phyloP scores from a whole-genome alignment of 257 asterid genomes.

The Parsonsia alboflavescens region DNA sequence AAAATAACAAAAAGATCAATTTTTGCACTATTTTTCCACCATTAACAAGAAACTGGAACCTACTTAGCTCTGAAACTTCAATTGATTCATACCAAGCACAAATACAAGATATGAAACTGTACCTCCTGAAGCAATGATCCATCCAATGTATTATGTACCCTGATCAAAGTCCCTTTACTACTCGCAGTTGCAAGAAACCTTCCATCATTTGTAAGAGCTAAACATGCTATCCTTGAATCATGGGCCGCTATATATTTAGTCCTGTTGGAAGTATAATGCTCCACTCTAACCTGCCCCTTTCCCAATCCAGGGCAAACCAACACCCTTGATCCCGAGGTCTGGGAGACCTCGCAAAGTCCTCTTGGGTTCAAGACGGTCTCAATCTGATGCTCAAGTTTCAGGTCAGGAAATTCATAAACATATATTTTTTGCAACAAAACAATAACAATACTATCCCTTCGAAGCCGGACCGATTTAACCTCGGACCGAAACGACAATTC shows the following conservation, averaged over 20 bases:
- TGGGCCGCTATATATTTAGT: constrained; percentile 76
- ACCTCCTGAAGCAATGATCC: constrained; percentile 93
- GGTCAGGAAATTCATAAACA: constrained; percentile 74
- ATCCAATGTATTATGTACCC: constrained; percentile 69
- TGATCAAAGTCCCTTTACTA: constrained; percentile 76
- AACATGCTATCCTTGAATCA: constrained; percentile 63
- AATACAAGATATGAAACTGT: not conserved
- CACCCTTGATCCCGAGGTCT: constrained; percentile 63
- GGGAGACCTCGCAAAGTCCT: constrained; percentile 85
- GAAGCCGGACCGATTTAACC: constrained; percentile 71
- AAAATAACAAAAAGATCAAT: not conserved
- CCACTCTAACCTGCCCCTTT: constrained; percentile 89
- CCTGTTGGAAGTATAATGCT: constrained; percentile 67
- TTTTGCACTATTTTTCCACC: not conserved
- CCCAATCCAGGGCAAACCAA: constrained; percentile 81
- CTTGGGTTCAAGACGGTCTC: constrained; percentile 77
- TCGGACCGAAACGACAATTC: constrained; percentile 80
- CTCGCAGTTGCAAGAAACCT: constrained; percentile 78
- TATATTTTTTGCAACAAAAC: constrained; percentile 72
- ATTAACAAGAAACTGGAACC: not conserved
- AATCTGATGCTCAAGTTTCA: constrained; percentile 79
- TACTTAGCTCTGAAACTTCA: not conserved
- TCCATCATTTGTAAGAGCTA: constrained; percentile 78
- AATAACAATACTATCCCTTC: constrained; percentile 72
- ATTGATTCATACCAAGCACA: not conserved